Evolutionary conservation across 2,329 filamentous ascomycete species (phyloP), one percentile per base, ranked within the genome.

Genomic region (Hymenoscyphus scutula): DNA sequence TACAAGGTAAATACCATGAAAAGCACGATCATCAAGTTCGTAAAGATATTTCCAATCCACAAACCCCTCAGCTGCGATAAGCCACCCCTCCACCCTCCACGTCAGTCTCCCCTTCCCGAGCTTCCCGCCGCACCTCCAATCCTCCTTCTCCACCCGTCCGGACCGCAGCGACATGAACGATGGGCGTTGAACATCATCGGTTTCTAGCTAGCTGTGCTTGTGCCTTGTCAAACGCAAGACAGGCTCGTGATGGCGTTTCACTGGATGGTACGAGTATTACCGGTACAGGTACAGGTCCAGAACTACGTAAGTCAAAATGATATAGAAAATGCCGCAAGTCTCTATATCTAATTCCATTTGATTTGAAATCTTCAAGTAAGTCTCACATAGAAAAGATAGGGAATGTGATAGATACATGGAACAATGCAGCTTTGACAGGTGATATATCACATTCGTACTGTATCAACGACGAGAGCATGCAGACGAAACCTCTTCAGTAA

Each of bases 141-240:
- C 10, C 41, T 23, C n/a, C 41, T 10, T 11, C 19, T 48, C 41
- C 38, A 17, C 38, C 38, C 38, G 38, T 41, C 41, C 41, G 41
- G 41, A 48, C 41, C 41, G 41, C 41, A 48, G 41, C 41, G 41
- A 48, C n/a, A 48, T 23, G n/a, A 48, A 48, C 41, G n/a, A 48
- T 25, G 41, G 41, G n/a, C 38, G 38, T 41, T 41, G 41, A 25
- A 19, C 6, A 48, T n/a, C n/a, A 48, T 48, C 41, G n/a, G n/a
- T 34, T 34, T 30, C 15, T n/a, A 45, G 3, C n/a, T 45, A 19
- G 7, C 38, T 48, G n/a, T 23, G 41, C 19, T 10, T 48, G 41
- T 48, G 41, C 41, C 41, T 48, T 11, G 41, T 23, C 38, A 34
- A 34, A 13, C n/a, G n/a, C n/a, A n/a, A n/a, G n/a, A n/a, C n/a